phyloP scores from a whole-genome alignment of 2,329 filamentous ascomycete species.

The Aphanocladium album region DNA sequence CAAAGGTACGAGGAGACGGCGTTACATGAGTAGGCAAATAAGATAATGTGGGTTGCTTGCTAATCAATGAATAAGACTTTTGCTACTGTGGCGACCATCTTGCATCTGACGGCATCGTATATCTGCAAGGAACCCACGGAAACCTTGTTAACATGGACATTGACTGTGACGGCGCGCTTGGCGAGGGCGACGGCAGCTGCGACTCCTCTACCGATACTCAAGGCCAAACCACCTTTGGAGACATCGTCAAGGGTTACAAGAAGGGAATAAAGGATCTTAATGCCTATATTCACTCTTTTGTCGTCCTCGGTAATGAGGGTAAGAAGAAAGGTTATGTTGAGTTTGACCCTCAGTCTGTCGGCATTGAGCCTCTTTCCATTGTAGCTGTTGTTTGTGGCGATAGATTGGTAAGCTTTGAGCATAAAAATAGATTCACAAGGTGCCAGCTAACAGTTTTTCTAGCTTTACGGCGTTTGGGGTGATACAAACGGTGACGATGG shows the following conservation, averaged over 20 bases:
- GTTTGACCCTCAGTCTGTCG: slow-evolving; percentile 36
- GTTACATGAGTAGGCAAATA: not conserved
- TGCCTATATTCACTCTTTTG: slow-evolving; percentile 46
- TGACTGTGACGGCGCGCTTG: slow-evolving; percentile 42
- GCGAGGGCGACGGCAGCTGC: slow-evolving; percentile 39
- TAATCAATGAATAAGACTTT: not conserved
- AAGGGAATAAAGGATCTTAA: slow-evolving; percentile 40
- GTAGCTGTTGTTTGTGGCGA: slow-evolving; percentile 51
- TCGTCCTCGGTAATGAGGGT: slow-evolving; percentile 49
- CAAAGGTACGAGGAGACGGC: slow-evolving; percentile 17
- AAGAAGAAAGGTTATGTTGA: slow-evolving; percentile 25
- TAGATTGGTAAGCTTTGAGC: slow-evolving; percentile 31
- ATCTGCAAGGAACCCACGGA: slow-evolving; percentile 36
- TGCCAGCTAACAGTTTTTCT: not conserved
- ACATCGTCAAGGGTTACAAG: slow-evolving; percentile 30
- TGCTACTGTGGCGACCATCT: slow-evolving; percentile 40
- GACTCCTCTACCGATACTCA: slow-evolving; percentile 36
- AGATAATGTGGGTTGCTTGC: not conserved
- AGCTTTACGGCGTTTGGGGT: slow-evolving; percentile 53
- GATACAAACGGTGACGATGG: slow-evolving; percentile 51
- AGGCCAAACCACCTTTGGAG: slow-evolving; percentile 39
- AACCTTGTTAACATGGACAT: slow-evolving; percentile 28
- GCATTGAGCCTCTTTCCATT: slow-evolving; percentile 45
- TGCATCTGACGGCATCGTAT: slow-evolving; percentile 35
- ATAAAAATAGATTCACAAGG: not conserved